Base-by-base conservation (phyloP, 2,329 filamentous ascomycete species). In the Exophiala viscosa region DNA sequence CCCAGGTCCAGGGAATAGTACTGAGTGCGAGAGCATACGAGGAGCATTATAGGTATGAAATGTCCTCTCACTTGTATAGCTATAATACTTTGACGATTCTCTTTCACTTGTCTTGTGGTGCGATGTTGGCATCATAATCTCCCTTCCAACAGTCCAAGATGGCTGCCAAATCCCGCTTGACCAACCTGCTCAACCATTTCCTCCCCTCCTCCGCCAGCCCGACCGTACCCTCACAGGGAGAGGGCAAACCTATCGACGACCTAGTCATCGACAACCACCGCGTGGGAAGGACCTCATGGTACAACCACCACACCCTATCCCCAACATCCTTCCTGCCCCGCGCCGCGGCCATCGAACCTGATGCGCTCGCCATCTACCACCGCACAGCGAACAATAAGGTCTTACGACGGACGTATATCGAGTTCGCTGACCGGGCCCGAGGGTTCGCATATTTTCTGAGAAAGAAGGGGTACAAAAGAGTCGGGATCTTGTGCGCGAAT, bases 401-500 rank as follows among this genome's bases (percentile, higher is more conserved):
- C 20, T 73, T 97, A 32, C 82, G 87, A 32, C 82, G 91, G 53
- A 86, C 82, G 2, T 99, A 99, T 67, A 76, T 77, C 52, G 86
- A 93, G 65, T 84, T 90, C 54, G 88, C 93, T 13, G 88, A 96
- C 65, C 88, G 93, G 39, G 88, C 91, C 2, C 76, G 88, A 38
- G 93, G 92, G 0, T 75, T 99, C 14, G 91, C 90, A 11, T 97
- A 95, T 71, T 97, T 87, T 68, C 68, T 99, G 51, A 81, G 81
- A 62, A 88, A 88, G 68, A 82, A 88, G 65, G 79, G 81, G 3
- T 84, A 83, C 65, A 86, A 83, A 64, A 80, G 88, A 54, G 87
- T 97, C 5, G 93, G 93, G 5, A 85, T 99, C 43, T 76, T 99
- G 9, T 85, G 84, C 7, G 88, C 93, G 2, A 99, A 99, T 68